These are phyloP conservation scores for Haplographium delicatum DNA, from an alignment of 495 filamentous ascomycete genomes.

Conservation along the genomic window DNA sequence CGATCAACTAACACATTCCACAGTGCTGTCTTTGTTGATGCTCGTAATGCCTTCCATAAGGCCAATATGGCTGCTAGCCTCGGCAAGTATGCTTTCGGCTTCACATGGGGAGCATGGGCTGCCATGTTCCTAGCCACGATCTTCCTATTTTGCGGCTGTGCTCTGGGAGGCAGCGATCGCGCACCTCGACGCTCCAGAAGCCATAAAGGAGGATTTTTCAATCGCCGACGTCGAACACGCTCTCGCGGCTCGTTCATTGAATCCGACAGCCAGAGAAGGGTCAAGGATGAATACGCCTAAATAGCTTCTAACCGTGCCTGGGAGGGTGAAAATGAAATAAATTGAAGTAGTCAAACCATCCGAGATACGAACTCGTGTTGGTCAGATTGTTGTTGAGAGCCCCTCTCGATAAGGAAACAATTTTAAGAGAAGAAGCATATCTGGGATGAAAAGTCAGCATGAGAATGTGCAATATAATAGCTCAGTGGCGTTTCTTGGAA, in stretches of 20 bases:
- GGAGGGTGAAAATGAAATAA: not conserved
- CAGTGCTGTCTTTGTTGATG: slow-evolving; percentile 71
- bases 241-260: slow-evolving; percentile 42
- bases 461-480: no score
- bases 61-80: slow-evolving; percentile 54
- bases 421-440: no score
- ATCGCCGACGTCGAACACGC: slow-evolving; percentile 30
- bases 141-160: slow-evolving; percentile 58
- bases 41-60: slow-evolving; percentile 61
- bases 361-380: no score
- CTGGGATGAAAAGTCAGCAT: no score
- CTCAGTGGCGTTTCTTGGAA: no score
- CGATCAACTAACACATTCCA: slow-evolving; percentile 20
- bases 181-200: not conserved
- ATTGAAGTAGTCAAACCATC: not conserved
- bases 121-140: slow-evolving; percentile 65
- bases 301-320: not conserved
- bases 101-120: slow-evolving; percentile 76
- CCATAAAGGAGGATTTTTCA: slow-evolving; percentile 19
- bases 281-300: slow-evolving; percentile 63
- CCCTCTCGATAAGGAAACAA: no score
- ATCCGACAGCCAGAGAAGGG: slow-evolving; percentile 44
- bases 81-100: slow-evolving; percentile 72
- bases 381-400: no score
- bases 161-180: slow-evolving; percentile 17